Conservation (phyloP, 441 rosid genomes). For the Eruca vesicaria region DNA sequence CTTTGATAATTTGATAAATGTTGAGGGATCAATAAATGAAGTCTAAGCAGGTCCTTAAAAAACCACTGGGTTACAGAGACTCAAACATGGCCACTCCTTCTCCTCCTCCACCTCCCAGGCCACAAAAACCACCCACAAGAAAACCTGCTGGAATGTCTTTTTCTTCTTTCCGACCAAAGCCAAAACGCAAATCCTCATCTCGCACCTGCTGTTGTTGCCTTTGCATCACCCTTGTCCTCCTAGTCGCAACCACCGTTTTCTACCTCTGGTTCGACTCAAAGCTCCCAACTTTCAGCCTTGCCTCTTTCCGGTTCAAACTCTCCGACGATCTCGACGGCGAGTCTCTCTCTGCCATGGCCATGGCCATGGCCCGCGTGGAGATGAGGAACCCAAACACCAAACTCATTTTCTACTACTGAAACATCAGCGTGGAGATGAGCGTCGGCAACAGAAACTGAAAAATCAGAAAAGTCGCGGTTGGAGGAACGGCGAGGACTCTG, state of each 20-base stretch:
- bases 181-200: slow-evolving; percentile 40
- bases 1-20: too few species aligned
- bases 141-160: slow-evolving; percentile 43
- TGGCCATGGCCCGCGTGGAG: slow-evolving; percentile 45
- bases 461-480: too few species aligned
- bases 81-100: slow-evolving; percentile 33
- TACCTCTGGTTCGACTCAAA: slow-evolving; percentile 77
- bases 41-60: slow-evolving; percentile 55
- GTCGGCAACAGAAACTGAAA: slow-evolving; percentile 27
- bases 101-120: slow-evolving; percentile 15
- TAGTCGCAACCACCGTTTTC: slow-evolving; percentile 38
- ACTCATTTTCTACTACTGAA: slow-evolving; percentile 47
- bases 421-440: slow-evolving; percentile 35
- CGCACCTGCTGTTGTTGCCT: slow-evolving; percentile 50
- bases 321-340: slow-evolving; percentile 42
- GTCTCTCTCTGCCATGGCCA: slow-evolving; percentile 42
- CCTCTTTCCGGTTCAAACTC: slow-evolving; percentile 52
- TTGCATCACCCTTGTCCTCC: slow-evolving; percentile 36
- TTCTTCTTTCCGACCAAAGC: slow-evolving; percentile 42
- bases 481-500: too few species aligned
- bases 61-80: slow-evolving; percentile 78
- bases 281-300: slow-evolving; percentile 59
- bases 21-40: too few species aligned
- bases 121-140: slow-evolving; percentile 35
- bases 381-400: too few species aligned